These are phyloP conservation scores for Zasmidium citrigriseum DNA, from an alignment of 2,329 filamentous ascomycete species.

Conservation along the genomic window DNA sequence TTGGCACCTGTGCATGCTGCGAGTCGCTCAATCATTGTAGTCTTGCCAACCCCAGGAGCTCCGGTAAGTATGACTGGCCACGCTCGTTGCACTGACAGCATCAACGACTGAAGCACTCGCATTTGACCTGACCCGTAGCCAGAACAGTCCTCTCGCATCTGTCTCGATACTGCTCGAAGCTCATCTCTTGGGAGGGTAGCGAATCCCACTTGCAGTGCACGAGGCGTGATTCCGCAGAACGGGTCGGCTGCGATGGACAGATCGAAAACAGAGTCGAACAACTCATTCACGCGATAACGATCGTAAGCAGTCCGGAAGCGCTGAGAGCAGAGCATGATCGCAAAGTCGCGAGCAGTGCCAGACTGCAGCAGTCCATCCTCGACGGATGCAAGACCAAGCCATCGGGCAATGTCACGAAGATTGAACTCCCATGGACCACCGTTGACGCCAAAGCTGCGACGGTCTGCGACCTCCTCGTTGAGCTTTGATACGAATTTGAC, in stretches of 20 bases:
- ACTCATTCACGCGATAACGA: conserved; percentile 60
- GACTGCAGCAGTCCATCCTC: conserved; percentile 62
- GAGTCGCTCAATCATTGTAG: conserved; percentile 73
- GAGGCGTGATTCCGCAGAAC: conserved; percentile 68
- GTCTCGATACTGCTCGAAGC: conserved; percentile 2
- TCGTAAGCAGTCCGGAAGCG: conserved; percentile 78
- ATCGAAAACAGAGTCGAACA: conserved; percentile 69
- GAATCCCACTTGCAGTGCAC: conserved; percentile 76
- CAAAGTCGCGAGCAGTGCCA: conserved; percentile 68
- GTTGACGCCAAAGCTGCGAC: conserved; percentile 54
- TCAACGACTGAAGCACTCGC: conserved; percentile 76
- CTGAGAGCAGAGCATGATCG: conserved; percentile 80
- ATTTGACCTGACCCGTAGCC: conserved; percentile 51
- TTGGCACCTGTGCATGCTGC: conserved; percentile 76
- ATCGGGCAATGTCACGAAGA: conserved; percentile 83
- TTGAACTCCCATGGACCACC: conserved; percentile 95
- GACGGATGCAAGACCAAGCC: conserved; percentile 72
- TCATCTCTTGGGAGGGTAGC: conserved; percentile 66
- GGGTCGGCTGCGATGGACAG: conserved; percentile 52
- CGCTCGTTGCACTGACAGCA: conserved; percentile 81
- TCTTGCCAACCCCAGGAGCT: conserved; percentile 83
- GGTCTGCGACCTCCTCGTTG: conserved; percentile 67
- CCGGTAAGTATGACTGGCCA: conserved; percentile 90
- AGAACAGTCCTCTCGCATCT: conserved; percentile 30
- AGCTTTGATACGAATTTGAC: conserved; percentile 81